Base-by-base conservation (phyloP, 176 grass and related monocot species). In the maize (Zea mays) region DNA sequence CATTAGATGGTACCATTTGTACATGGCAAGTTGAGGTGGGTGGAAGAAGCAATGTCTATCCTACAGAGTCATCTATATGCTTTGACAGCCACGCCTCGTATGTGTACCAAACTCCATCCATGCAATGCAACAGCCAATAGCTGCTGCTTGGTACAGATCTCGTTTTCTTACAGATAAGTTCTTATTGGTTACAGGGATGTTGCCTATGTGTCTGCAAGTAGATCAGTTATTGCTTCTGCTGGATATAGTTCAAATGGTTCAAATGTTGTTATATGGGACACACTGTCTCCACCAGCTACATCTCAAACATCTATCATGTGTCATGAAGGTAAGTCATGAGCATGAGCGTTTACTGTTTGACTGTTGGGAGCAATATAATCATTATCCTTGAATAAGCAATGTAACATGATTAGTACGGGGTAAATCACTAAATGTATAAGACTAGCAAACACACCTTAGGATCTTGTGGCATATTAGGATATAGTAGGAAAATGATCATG, bases 11-110 rank as follows among this genome's bases (percentile, higher is more conserved):
- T 67, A 94, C 89, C 55, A 56, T 97, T 83, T 90, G 86, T 69
- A 92, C 82, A 84, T 97, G 94, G 94, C 91, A 93, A 81, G 67
- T 92, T 78, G 94, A 97, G 67, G 91, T 93, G 71, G 91, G 94
- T 41, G 91, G 94, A 86, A 90, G 89, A 86, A 97, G 89, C 85
- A 97, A 94, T 75, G 80, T 97, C 21, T 86, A 90, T 78, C 91
- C 95, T 39, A 86, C 79, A 43, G 91, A 94, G 59, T 97, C 95
- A 73, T 88, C 89, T 50, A 57, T 86, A 43, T 97, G 89, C 82
- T 97, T 94, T 82, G 85, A 89, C 62, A 90, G 66, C 65, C 89
- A 97, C 78, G 95, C 95, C 48, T 94, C 87, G 95, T 97, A 94
- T 39, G 89, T 90, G 12, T 73, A 62, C 62, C 43, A 75, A 66